phyloP scores from a whole-genome alignment of 805 yeast species.

The Peterozyma xylosa region DNA sequence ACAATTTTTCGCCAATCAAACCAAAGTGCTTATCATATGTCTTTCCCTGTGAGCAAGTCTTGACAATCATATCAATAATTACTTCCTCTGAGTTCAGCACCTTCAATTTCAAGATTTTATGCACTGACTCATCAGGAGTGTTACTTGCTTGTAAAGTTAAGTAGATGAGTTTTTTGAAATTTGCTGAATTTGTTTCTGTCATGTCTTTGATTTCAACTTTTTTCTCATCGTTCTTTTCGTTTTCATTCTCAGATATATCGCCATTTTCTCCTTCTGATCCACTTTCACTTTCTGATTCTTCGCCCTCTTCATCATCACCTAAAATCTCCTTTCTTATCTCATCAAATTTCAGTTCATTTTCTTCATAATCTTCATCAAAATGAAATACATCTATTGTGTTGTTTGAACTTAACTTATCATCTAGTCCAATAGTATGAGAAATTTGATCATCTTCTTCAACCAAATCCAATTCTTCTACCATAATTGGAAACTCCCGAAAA shows the following conservation, averaged over 20 bases:
- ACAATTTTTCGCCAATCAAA: conserved; percentile 59
- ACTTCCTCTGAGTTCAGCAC: conserved; percentile 34
- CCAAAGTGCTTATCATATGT: conserved; percentile 85
- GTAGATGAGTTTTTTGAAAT: conserved; percentile 71
- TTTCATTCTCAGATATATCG: conserved; percentile 12
- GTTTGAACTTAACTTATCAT: conserved; percentile 38
- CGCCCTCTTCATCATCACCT: conserved; percentile 24
- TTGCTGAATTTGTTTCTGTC: conserved; percentile 57
- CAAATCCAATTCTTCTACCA: conserved; percentile 44
- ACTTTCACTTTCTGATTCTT: conserved; percentile 14
- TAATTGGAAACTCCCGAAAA: conserved; percentile 23
- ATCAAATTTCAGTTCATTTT: conserved; percentile 41
- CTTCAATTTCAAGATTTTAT: conserved; percentile 56
- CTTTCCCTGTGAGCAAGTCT: conserved; percentile 79
- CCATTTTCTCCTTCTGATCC: conserved; percentile 16
- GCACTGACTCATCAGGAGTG: conserved; percentile 90
- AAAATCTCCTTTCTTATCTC: conserved; percentile 35
- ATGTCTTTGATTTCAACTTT: conserved; percentile 45
- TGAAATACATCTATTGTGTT: conserved; percentile 23
- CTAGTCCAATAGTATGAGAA: conserved; percentile 48
- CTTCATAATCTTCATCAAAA: conserved; percentile 42
- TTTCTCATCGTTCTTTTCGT: conserved; percentile 12
- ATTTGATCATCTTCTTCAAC: conserved; percentile 58
- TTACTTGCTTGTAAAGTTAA: conserved; percentile 81
- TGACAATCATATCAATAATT: conserved; percentile 66